Evolutionary conservation across 2,329 filamentous ascomycete genomes (phyloP).

Genomic region (Colletotrichum eleusines): DNA sequence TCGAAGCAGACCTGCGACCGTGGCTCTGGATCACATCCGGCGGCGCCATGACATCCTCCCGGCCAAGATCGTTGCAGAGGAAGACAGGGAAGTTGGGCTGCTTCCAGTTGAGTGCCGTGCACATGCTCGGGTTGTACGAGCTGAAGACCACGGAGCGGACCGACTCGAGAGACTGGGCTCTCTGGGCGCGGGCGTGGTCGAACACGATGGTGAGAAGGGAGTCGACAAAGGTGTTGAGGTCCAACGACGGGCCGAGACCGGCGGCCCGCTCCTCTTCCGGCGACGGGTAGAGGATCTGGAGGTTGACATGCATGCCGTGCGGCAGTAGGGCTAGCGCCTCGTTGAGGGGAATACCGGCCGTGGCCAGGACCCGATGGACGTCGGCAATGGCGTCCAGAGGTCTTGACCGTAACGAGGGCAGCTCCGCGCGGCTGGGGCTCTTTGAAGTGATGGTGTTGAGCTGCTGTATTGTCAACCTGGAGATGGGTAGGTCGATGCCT

Average conservation of each 20-base stretch:
- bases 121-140: conserved; percentile 90
- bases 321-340: conserved; percentile 83
- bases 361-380: conserved; percentile 78
- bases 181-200: conserved; percentile 82
- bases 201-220: conserved; percentile 88
- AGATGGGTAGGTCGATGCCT: conserved; percentile 84
- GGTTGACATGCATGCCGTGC: conserved; percentile 84
- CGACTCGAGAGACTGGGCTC: conserved; percentile 75
- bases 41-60: conserved; percentile 61
- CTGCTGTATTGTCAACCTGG: conserved; percentile 80
- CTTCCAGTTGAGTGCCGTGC: conserved; percentile 98
- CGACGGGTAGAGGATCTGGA: conserved; percentile 92
- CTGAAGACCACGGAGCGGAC: conserved; percentile 93
- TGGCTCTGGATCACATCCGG: conserved; percentile 62
- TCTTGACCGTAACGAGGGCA: conserved; percentile 58
- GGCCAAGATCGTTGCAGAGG: conserved; percentile 91
- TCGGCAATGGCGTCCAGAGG: conserved; percentile 69
- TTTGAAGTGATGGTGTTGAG: conserved; percentile 68
- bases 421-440: conserved; percentile 57
- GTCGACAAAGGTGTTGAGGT: conserved; percentile 90
- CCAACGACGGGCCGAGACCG: conserved; percentile 78
- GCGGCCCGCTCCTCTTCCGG: conserved; percentile 76
- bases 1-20: conserved; percentile 81
- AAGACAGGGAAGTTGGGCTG: conserved; percentile 98
- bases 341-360: conserved; percentile 81